Evolutionary conservation across 2,329 filamentous ascomycete genomes (phyloP), one percentile per base, ranked within the genome.

Genomic region (Calonectria hongkongensis): DNA sequence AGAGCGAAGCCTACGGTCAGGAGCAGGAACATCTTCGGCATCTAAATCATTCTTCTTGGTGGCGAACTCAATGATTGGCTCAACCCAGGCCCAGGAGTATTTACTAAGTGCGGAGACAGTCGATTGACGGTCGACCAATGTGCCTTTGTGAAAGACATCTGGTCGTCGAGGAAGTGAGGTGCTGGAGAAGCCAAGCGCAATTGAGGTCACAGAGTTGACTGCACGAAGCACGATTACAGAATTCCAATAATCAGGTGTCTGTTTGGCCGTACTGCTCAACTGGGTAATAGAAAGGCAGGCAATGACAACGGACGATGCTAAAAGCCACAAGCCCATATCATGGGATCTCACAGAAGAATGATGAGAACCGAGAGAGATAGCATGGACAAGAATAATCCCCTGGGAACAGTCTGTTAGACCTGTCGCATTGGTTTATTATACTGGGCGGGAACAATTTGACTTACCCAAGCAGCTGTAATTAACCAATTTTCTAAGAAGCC

Each of bases 71-170:
- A 96, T 86, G 0, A 95, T 77, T 2, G 84, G 81, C 1, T 81
- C 83, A 2, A 89, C 87, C 94, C 94, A 96, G 62, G 86, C 84
- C 84, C 92, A 96, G 8, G 90, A 94, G 79, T 91, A 91, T 64
- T 91, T 89, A 64, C 84, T 88, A 60, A 93, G 85, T 1, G 91
- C 89, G 2, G 92, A 92, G 4, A 86, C 87, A 0, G 92, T 93
- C 77, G 87, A 88, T 83, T 93, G 88, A 18, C 86, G 85, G 79
- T 96, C 94, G 39, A 96, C 92, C 4, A 87, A 80, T 58, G 87
- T 85, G 30, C 87, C 91, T 47, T 92, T 74, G 78, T 88, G 85
- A 79, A 88, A 94, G 21, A 95, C 91, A 66, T 92, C 87, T 4
- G 94, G 94, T 13, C 94, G 88, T 51, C 94, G 89, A 4, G 92